phyloP scores from a whole-genome alignment of 768 basidiomycete genomes.

The Pleurotus sapidus region DNA sequence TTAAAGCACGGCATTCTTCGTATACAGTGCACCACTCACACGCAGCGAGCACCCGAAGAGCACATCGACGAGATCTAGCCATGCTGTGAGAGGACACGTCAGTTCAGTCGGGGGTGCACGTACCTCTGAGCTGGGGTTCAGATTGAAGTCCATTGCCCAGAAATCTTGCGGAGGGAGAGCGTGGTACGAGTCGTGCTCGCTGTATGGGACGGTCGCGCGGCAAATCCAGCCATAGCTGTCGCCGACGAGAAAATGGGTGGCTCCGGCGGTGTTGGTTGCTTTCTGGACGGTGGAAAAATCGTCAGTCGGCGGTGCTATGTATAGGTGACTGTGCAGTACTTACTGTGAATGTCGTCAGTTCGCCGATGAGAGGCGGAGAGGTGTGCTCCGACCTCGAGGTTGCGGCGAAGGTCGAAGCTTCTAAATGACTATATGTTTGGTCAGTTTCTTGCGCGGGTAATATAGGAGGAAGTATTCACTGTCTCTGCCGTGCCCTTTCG shows the following conservation, averaged over 20 bases:
- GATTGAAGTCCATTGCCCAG: conserved; percentile 43
- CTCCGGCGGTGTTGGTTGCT: conserved; percentile 30
- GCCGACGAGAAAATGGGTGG: conserved; percentile 40
- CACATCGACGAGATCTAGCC: conserved; percentile 50
- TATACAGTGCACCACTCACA: conserved; percentile 41
- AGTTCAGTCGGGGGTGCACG: background rate
- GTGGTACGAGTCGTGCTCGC: conserved; percentile 9
- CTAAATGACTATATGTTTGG: background rate
- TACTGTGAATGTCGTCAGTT: conserved; percentile 48
- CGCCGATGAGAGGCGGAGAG: conserved; percentile 29
- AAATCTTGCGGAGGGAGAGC: conserved; percentile 20
- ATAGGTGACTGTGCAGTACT: conserved; percentile 10
- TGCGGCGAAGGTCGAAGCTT: conserved; percentile 18
- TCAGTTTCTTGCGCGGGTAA: background rate
- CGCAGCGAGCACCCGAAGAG: conserved; percentile 40
- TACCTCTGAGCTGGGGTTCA: conserved; percentile 37
- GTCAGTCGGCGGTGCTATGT: background rate
- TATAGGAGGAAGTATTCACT: background rate
- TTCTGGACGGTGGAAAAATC: conserved; percentile 12
- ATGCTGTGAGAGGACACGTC: too few species aligned
- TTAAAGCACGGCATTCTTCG: too few species aligned
- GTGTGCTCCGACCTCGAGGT: conserved; percentile 30
- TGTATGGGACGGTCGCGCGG: conserved; percentile 19
- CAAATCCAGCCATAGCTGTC: conserved; percentile 54
- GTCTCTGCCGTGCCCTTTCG: background rate